A percentile compares a stretch with the other conserved stretches of the same genome.
Conservation (phyloP, 805 yeast species). For the Spathaspora boniae region DNA sequence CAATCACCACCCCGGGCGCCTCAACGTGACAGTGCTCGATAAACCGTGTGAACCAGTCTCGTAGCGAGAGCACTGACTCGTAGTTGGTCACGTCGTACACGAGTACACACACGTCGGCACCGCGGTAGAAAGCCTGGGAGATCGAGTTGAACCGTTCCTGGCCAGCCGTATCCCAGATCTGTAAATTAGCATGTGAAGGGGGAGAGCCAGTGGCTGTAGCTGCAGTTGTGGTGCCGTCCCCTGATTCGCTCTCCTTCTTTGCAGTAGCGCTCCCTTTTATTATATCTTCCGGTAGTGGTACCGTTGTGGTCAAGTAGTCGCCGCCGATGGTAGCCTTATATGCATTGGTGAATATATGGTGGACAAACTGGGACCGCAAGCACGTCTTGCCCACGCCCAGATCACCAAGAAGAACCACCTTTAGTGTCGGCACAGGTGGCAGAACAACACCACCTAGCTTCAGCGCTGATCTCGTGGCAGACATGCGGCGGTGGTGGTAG, state of each 20-base stretch:
- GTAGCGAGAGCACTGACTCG: constrained; percentile 45
- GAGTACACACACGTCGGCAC: constrained; percentile 52
- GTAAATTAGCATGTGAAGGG: constrained; percentile 37
- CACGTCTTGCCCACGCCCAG: constrained; percentile 62
- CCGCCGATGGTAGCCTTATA: constrained; percentile 61
- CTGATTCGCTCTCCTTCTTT: background rate
- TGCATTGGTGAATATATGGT: constrained; percentile 51
- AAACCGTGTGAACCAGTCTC: constrained; percentile 48
- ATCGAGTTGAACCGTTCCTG: constrained; percentile 48
- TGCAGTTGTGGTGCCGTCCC: background rate
- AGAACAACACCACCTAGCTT: too few relatives aligned
- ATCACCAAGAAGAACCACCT: constrained; percentile 56
- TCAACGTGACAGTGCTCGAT: constrained; percentile 45
- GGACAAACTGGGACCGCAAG: constrained; percentile 51
- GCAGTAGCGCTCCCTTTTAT: background rate
- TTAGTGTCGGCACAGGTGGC: constrained; percentile 25
- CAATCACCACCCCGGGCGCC: constrained; percentile 46
- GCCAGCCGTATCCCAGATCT: constrained; percentile 54
- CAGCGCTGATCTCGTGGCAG: too few relatives aligned
- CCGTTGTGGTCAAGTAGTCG: constrained; percentile 48
- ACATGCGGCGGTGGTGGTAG: too few relatives aligned
- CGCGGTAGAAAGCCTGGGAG: constrained; percentile 54
- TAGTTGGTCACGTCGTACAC: constrained; percentile 54
- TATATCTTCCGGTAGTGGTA: constrained; percentile 13
- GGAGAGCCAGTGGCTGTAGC: background rate